Conservation (phyloP, 2,329 filamentous ascomycete species). For the Trichoderma hamatum region DNA sequence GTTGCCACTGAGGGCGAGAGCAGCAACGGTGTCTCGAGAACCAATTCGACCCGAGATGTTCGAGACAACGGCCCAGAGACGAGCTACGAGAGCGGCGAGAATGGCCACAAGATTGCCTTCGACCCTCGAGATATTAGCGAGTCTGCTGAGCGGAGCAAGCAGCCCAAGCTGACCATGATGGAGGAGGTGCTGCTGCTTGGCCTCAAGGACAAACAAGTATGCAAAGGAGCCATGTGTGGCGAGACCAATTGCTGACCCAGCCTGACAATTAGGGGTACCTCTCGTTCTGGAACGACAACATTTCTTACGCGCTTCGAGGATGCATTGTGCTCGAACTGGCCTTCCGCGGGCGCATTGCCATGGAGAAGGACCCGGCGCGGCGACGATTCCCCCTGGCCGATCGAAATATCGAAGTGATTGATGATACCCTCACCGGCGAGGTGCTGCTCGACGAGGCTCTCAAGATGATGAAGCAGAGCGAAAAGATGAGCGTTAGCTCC, state of each 20-base stretch:
- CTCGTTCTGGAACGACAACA: slow-evolving; percentile 99
- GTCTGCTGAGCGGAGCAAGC: slow-evolving; percentile 92
- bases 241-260: slow-evolving; percentile 23
- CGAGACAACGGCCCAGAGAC: slow-evolving; percentile 68
- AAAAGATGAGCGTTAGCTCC: slow-evolving; percentile 99
- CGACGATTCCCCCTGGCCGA: slow-evolving; percentile 92
- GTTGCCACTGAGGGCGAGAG: slow-evolving; percentile 58
- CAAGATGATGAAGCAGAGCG: slow-evolving; percentile 99
- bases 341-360: slow-evolving; percentile 93
- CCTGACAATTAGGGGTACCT: slow-evolving; percentile 76
- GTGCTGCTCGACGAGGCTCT: slow-evolving; percentile 95
- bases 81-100: slow-evolving; percentile 88
- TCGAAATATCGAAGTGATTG: slow-evolving; percentile 93
- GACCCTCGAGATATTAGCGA: slow-evolving; percentile 97
- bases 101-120: slow-evolving; percentile 98
- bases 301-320: slow-evolving; percentile 94
- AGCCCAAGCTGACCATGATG: slow-evolving; percentile 98
- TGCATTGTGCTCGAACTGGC: slow-evolving; percentile 98
- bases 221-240: slow-evolving; percentile 31
- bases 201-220: slow-evolving; percentile 97
- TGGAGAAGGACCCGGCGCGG: slow-evolving; percentile 94
- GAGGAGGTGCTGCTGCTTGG: slow-evolving; percentile 95
- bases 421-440: slow-evolving; percentile 94
- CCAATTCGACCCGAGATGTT: slow-evolving; percentile 59
- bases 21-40: slow-evolving; percentile 56